These are phyloP conservation scores for Geotrichum siamense DNA, from an alignment of 1,139 yeast genomes.

Conservation along the genomic window DNA sequence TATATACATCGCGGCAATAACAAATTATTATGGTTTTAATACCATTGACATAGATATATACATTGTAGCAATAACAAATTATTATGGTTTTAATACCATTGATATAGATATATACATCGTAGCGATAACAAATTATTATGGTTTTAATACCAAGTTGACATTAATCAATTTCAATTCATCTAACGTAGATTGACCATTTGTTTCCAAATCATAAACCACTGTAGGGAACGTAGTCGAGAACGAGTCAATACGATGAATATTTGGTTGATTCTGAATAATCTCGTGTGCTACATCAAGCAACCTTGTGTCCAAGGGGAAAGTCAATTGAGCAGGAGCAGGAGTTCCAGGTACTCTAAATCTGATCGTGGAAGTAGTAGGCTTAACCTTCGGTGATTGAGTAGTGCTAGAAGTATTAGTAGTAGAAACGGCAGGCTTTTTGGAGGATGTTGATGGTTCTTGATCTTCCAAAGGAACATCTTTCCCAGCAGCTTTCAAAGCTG, in stretches of 20 bases:
- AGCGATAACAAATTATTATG: background rate
- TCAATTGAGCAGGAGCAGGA: constrained; percentile 23
- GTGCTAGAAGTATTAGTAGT: constrained; percentile 19
- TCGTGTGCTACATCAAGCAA: constrained; percentile 31
- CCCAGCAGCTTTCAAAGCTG: constrained; percentile 9
- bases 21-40: too few species aligned
- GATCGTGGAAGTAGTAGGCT: constrained; percentile 31
- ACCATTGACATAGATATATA: background rate
- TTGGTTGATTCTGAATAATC: constrained; percentile 22
- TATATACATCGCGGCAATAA: background rate
- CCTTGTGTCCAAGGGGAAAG: constrained; percentile 30
- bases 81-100: too few species aligned
- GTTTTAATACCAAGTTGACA: constrained; percentile 23
- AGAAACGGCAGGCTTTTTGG: constrained; percentile 15
- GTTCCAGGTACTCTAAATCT: constrained; percentile 31
- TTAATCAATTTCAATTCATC: constrained; percentile 31
- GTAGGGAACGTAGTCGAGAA: constrained; percentile 35
- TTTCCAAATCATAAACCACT: constrained; percentile 21
- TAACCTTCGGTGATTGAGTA: constrained; percentile 20
- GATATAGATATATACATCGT: background rate
- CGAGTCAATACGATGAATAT: constrained; percentile 19
- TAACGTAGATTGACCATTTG: constrained; percentile 27
- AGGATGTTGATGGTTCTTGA: background rate
- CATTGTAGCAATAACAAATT: background rate
- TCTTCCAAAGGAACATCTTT: constrained; percentile 9